These are phyloP conservation scores for Colletotrichum echinochloae DNA, from an alignment of 2,329 filamentous ascomycete genomes.

Conservation along the genomic window DNA sequence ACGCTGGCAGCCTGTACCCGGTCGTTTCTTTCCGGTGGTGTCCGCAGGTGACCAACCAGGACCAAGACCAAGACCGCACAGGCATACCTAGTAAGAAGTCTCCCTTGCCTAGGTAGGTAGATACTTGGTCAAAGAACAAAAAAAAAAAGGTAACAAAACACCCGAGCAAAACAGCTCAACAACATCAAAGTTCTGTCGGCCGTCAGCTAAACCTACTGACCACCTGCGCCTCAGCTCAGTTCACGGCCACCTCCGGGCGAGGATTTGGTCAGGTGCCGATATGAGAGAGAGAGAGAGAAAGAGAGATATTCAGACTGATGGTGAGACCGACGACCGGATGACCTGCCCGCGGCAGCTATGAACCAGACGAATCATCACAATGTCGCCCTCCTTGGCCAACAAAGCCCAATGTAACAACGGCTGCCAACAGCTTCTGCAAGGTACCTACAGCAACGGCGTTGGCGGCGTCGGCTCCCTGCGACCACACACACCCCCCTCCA, in stretches of 20 bases:
- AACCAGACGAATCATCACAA: slow-evolving; percentile 39
- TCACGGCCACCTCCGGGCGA: slow-evolving; percentile 27
- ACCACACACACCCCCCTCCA: slow-evolving; percentile 36
- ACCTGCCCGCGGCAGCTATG: slow-evolving; percentile 29
- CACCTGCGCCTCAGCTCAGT: not conserved
- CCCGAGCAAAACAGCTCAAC: not conserved
- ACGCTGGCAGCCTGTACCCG: not conserved
- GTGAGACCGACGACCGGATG: slow-evolving; percentile 28
- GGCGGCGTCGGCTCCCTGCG: slow-evolving; percentile 2
- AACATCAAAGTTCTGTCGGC: not conserved
- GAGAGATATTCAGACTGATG: slow-evolving; percentile 13
- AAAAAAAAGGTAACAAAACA: not conserved
- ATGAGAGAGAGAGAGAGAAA: too few species aligned
- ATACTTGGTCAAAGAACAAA: not conserved
- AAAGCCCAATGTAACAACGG: slow-evolving; percentile 8
- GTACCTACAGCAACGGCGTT: slow-evolving; percentile 13
- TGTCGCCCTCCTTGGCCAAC: slow-evolving; percentile 10
- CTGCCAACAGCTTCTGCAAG: slow-evolving; percentile 24
- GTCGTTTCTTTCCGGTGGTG: not conserved
- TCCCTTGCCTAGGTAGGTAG: not conserved
- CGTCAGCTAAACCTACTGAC: not conserved
- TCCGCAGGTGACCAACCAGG: not conserved
- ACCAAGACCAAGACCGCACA: slow-evolving; percentile 3
- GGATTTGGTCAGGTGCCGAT: slow-evolving; percentile 11
- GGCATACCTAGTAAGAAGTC: not conserved